These are phyloP conservation scores for Discostella stelligera DNA, from an alignment of 352 stramenopile species.

Conservation along the genomic window DNA sequence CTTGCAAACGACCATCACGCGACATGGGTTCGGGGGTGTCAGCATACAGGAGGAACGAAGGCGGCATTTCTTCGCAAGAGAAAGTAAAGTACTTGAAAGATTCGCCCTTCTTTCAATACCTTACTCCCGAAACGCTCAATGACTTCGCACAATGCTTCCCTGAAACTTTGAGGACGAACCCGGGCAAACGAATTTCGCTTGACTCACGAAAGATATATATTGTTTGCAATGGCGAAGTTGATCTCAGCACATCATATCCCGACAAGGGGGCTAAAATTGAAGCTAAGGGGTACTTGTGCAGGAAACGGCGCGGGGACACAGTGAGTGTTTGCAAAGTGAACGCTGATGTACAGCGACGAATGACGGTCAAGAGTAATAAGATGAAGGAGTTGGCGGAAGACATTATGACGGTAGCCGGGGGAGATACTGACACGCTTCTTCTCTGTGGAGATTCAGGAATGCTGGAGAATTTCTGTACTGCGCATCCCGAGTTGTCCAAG, in stretches of 20 bases:
- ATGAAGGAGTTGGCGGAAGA: conserved; percentile 33
- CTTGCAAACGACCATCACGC: background rate
- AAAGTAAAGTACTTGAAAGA: conserved; percentile 28
- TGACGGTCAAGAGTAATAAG: conserved; percentile 27
- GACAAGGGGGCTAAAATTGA: conserved; percentile 34
- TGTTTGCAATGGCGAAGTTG: conserved; percentile 39
- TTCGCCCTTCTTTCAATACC: conserved; percentile 45
- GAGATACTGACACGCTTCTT: conserved; percentile 32
- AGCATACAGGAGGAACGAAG: background rate
- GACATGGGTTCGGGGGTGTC: background rate
- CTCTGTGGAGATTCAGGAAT: conserved; percentile 35
- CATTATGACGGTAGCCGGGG: conserved; percentile 32
- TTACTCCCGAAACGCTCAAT: conserved; percentile 27
- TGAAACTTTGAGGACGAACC: background rate
- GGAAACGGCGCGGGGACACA: conserved; percentile 48
- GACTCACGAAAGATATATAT: conserved; percentile 37
- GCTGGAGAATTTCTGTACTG: conserved; percentile 38
- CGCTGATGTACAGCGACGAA: conserved; percentile 25
- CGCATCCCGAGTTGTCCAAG: conserved; percentile 35
- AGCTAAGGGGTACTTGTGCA: conserved; percentile 45
- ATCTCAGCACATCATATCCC: conserved; percentile 41
- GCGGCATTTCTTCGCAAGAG: background rate
- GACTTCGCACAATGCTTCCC: conserved; percentile 51
- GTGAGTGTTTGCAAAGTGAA: conserved; percentile 38
- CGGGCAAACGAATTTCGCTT: conserved; percentile 31